Evolutionary conservation across 2,329 filamentous ascomycete genomes (phyloP).

Genomic region (Trichoderma polysporum): DNA sequence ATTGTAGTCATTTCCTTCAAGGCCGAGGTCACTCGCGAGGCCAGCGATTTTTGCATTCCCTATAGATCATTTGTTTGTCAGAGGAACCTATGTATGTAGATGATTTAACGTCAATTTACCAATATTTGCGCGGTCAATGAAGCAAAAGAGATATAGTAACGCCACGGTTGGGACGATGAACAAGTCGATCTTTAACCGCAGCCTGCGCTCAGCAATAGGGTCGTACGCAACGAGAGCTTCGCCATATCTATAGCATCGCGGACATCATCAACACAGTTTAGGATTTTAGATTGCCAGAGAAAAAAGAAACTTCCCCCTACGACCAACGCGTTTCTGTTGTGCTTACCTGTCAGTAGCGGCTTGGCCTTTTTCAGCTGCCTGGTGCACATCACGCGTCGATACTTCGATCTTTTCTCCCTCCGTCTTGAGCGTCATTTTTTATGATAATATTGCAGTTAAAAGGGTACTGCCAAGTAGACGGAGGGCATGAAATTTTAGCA

Average conservation of each 20-base stretch:
- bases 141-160: conserved; percentile 69
- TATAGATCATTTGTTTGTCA: conserved; percentile 28
- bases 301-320: not conserved
- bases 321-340: not conserved
- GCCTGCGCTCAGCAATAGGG: conserved; percentile 53
- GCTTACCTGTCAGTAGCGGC: conserved; percentile 47
- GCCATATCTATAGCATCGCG: conserved; percentile 42
- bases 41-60: conserved; percentile 69
- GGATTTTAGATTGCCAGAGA: not conserved
- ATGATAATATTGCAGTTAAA: not conserved
- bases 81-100: not conserved
- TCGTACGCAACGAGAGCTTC: conserved; percentile 55
- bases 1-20: conserved; percentile 68
- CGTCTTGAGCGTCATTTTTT: not conserved
- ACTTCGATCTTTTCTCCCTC: not conserved
- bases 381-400: conserved; percentile 19
- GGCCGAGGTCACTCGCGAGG: conserved; percentile 59
- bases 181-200: conserved; percentile 65
- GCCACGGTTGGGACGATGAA: conserved; percentile 65
- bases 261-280: not conserved
- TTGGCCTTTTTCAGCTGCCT: conserved; percentile 44
- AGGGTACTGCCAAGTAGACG: not conserved
- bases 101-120: conserved; percentile 42
- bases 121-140: conserved; percentile 73
- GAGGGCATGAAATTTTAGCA: not conserved